Base-by-base conservation (phyloP, 1,139 yeast species). In the Geotrichum macrosporum region DNA sequence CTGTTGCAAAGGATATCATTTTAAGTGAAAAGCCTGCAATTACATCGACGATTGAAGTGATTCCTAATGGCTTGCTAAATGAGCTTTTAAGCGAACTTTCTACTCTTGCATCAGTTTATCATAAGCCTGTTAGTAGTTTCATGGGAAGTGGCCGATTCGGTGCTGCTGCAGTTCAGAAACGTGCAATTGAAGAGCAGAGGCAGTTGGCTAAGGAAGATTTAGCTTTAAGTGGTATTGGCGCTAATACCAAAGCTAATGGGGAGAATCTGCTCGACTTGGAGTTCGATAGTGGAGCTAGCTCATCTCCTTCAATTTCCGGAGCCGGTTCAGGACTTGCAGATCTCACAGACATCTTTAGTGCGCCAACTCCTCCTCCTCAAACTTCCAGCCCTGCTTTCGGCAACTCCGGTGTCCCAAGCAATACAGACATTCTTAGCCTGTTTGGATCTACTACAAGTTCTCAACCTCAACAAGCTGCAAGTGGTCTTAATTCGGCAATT, bases 241-340 rank as follows among this genome's bases (percentile, higher is more conserved):
- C 13, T 18, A 51, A 57, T 12, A 47, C 49, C 12, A 55, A 50
- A 21, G 65, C 65, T 35, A 81, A 83, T 58, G 82, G 84, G 40
- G 97, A 89, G 59, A 87, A 86, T 58, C 73, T 92, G 57, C 76
- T 92, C 43, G 96, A 92, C 62, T 80, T 92, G 56, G 96, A 85
- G 58, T 84, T 78, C 53, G 79, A 63, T 15, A 69, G 60, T 1
- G 75, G 62, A 19, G 43, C 55, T 3, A 43, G 55, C 3, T 51
- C 57, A 5, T 44, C 51, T 2, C 32, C 50, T 6, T 32, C 51
- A 16, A 41, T 47, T 20, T 47, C 38, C 4, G 38, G 38, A 19
- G 16, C 34, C 3, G 34, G 34, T 10, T 21, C 29, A 21, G 54
- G 59, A 35, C 46, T 59, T 33, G 65, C 66, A 15, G 69, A 64